Conservation (phyloP, 805 yeast species). For the Nematodospora valgi region DNA sequence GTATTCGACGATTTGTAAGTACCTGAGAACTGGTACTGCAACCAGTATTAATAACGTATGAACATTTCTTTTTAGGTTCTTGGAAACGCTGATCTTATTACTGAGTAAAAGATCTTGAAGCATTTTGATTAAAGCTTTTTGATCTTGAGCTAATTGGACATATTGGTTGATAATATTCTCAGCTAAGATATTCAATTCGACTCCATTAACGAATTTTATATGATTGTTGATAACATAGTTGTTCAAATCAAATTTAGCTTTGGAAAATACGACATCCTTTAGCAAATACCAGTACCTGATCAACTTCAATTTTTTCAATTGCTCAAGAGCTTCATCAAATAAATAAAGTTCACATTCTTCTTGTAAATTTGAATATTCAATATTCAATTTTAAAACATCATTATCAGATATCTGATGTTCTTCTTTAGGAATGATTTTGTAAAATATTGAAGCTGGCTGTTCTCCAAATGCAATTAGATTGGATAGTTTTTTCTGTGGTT, state of each 20-base stretch:
- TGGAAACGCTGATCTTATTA: neutral
- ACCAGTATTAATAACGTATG: slow-evolving; percentile 48
- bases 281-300: slow-evolving; percentile 22
- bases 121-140: slow-evolving; percentile 9
- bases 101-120: slow-evolving; percentile 2
- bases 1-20: slow-evolving; percentile 57
- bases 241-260: slow-evolving; percentile 26
- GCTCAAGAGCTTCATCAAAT: neutral
- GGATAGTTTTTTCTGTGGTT: slow-evolving; percentile 17
- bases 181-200: slow-evolving; percentile 15
- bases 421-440: slow-evolving; percentile 37
- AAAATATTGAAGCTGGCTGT: slow-evolving; percentile 66
- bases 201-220: slow-evolving; percentile 17
- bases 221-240: slow-evolving; percentile 22
- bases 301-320: slow-evolving; percentile 7
- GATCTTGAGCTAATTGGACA: slow-evolving; percentile 10
- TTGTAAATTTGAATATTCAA: slow-evolving; percentile 44
- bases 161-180: slow-evolving; percentile 12
- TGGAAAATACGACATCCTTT: slow-evolving; percentile 15
- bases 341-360: slow-evolving; percentile 36
- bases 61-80: neutral
- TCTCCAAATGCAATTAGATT: slow-evolving; percentile 57
- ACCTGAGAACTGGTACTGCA: slow-evolving; percentile 57
- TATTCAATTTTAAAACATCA: slow-evolving; percentile 40
- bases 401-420: slow-evolving; percentile 16